These are phyloP conservation scores for Albifimbria verrucaria DNA, from an alignment of 2,329 filamentous ascomycete species.

Conservation along the genomic window DNA sequence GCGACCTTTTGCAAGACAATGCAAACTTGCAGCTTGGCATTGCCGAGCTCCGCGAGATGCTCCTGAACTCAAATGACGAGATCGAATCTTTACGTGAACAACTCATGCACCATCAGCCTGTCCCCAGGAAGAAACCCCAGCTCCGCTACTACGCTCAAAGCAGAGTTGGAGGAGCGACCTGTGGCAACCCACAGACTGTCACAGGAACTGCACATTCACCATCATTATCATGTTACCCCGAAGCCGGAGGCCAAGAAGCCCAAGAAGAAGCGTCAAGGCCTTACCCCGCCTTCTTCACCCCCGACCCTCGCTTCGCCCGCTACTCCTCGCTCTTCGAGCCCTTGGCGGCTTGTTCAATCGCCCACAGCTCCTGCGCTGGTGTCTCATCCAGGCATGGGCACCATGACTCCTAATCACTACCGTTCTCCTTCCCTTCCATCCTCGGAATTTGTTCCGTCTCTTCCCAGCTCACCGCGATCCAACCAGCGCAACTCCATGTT, in stretches of 20 bases:
- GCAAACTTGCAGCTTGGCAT: slow-evolving; percentile 90
- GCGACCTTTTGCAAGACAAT: slow-evolving; percentile 93
- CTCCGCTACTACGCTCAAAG: slow-evolving; percentile 56
- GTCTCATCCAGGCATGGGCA: slow-evolving; percentile 43
- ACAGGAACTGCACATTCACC: slow-evolving; percentile 86
- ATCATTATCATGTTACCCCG: slow-evolving; percentile 78
- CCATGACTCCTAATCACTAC: slow-evolving; percentile 54
- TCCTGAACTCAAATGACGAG: slow-evolving; percentile 89
- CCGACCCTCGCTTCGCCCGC: slow-evolving; percentile 35
- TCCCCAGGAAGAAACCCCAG: slow-evolving; percentile 39
- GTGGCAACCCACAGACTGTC: slow-evolving; percentile 35
- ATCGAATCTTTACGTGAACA: slow-evolving; percentile 84
- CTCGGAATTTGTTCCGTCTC: slow-evolving; percentile 70
- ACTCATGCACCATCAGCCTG: slow-evolving; percentile 72
- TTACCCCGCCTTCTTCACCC: slow-evolving; percentile 59
- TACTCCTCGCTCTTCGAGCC: slow-evolving; percentile 36
- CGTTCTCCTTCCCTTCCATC: slow-evolving; percentile 52
- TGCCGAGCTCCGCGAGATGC: slow-evolving; percentile 84
- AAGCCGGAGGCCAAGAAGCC: slow-evolving; percentile 60
- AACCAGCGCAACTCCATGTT: slow-evolving; percentile 73
- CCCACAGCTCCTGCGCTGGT: slow-evolving; percentile 37
- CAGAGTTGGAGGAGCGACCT: slow-evolving; percentile 61
- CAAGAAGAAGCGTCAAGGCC: slow-evolving; percentile 69
- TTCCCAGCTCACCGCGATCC: slow-evolving; percentile 78
- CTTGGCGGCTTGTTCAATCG: slow-evolving; percentile 34